phyloP scores from a whole-genome alignment of 148 eudicot genomes.

The Silene latifolia region DNA sequence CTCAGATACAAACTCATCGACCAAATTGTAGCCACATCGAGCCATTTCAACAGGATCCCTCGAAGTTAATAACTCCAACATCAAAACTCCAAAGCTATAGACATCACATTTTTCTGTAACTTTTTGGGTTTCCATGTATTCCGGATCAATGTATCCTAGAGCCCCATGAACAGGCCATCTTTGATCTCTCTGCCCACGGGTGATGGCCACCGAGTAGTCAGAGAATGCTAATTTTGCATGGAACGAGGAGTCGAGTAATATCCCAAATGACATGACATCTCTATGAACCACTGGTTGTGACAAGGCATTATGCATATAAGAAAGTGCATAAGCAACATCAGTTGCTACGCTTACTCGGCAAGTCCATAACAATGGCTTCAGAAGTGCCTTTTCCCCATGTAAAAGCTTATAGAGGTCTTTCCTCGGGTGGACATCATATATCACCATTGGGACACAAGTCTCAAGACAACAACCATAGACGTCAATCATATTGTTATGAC shows the following conservation, averaged over 20 bases:
- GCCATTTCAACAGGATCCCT: slow-evolving; percentile 1
- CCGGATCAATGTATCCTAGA: slow-evolving; percentile 16
- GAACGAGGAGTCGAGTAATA: slow-evolving; percentile 16
- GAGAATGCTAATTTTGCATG: slow-evolving; percentile 20
- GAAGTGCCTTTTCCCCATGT: slow-evolving; percentile 10
- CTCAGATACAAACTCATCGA: no score
- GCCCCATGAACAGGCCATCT: slow-evolving; percentile 24
- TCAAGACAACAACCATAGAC: slow-evolving; percentile 36
- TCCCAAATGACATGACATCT: slow-evolving; percentile 21
- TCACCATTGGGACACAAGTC: slow-evolving; percentile 21
- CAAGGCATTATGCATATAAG: slow-evolving; percentile 26
- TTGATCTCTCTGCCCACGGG: slow-evolving; percentile 16
- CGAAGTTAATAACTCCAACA: slow-evolving; percentile 15
- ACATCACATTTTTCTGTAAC: slow-evolving; percentile 26
- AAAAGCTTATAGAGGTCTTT: slow-evolving; percentile 15
- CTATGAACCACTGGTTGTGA: slow-evolving; percentile 23
- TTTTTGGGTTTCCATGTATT: slow-evolving; percentile 10
- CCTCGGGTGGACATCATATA: slow-evolving; percentile 23
- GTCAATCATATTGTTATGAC: slow-evolving; percentile 24
- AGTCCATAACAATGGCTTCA: slow-evolving; percentile 14
- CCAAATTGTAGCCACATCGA: slow-evolving; percentile 13
- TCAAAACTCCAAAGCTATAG: slow-evolving; percentile 24
- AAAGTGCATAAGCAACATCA: slow-evolving; percentile 25
- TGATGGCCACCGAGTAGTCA: slow-evolving; percentile 11
- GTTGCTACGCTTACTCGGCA: slow-evolving; percentile 18